Conservation (phyloP, 2,329 filamentous ascomycete genomes). For the Fusarium dimerum region DNA sequence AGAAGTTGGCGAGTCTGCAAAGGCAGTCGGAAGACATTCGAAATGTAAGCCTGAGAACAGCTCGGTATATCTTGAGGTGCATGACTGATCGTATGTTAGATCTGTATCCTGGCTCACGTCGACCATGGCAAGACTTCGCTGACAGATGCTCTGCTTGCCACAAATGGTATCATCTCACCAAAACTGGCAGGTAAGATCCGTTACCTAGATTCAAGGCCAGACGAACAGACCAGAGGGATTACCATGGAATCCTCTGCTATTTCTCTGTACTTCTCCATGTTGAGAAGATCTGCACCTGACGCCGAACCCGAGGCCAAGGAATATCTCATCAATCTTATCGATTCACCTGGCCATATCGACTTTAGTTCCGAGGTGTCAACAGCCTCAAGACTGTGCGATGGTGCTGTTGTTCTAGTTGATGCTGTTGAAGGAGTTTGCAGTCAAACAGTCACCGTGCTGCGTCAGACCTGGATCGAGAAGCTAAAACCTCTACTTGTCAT, state of each 20-base stretch:
- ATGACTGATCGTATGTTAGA: conserved; percentile 48
- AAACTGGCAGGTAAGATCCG: conserved; percentile 97
- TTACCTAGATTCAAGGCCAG: conserved; percentile 92
- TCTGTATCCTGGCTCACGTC: conserved; percentile 94
- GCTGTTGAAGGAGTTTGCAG: conserved; percentile 98
- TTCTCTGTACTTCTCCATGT: conserved; percentile 91
- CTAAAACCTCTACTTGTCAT: conserved; percentile 92
- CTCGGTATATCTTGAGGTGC: conserved; percentile 2
- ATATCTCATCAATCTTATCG: conserved; percentile 95
- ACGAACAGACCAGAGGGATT: conserved; percentile 94
- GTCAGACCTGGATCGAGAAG: conserved; percentile 94
- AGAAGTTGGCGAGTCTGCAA: conserved; percentile 90
- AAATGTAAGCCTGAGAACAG: conserved; percentile 65
- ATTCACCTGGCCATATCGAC: conserved; percentile 97
- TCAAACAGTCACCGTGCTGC: conserved; percentile 94
- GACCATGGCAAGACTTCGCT: conserved; percentile 99
- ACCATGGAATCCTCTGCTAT: conserved; percentile 99
- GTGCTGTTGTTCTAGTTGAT: conserved; percentile 90
- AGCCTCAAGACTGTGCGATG: conserved; percentile 90
- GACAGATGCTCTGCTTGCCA: conserved; percentile 92
- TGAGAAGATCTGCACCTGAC: conserved; percentile 71
- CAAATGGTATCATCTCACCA: conserved; percentile 98
- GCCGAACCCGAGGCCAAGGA: conserved; percentile 74
- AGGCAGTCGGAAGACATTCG: conserved; percentile 83
- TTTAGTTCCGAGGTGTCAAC: conserved; percentile 98